Percentiles rank a stretch among this genome's conserved stretches.
phyloP scores from a whole-genome alignment of 805 yeast genomes.

The Ogataea trehaloabstinens region DNA sequence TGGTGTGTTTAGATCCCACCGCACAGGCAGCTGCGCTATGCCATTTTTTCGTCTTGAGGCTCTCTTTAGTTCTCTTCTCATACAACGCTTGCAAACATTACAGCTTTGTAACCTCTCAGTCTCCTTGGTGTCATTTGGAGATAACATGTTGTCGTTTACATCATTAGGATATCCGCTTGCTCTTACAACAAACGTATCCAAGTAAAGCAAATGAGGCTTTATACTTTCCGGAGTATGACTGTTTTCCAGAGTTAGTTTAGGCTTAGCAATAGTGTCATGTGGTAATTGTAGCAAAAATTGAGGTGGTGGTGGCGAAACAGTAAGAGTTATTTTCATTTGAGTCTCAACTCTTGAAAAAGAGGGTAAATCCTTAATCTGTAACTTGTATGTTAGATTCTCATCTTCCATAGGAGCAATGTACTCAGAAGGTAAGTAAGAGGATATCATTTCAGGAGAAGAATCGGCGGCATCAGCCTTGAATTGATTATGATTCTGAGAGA shows the following conservation, averaged over 20 bases:
- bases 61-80: conserved; percentile 89
- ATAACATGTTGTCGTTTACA: conserved; percentile 3
- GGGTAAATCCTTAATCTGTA: conserved; percentile 65
- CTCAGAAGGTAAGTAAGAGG: conserved; percentile 28
- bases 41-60: conserved; percentile 89
- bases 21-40: conserved; percentile 65
- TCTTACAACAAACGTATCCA: conserved; percentile 76
- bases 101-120: conserved; percentile 41
- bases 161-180: conserved; percentile 8
- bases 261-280: conserved; percentile 82
- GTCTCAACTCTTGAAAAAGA: conserved; percentile 89
- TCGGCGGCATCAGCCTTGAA: neutral
- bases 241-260: conserved; percentile 65
- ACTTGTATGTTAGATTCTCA: conserved; percentile 37
- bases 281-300: conserved; percentile 77
- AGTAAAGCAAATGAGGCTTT: conserved; percentile 52
- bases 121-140: conserved; percentile 4
- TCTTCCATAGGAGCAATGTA: conserved; percentile 24
- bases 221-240: conserved; percentile 48
- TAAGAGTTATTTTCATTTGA: conserved; percentile 76
- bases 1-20: conserved; percentile 72
- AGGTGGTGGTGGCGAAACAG: conserved; percentile 73
- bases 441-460: conserved; percentile 20
- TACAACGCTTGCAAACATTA: conserved; percentile 82
- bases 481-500: conserved; percentile 1